Evolutionary conservation across 2,329 filamentous ascomycete genomes (phyloP).

Genomic region (Mycosphaerelloides madeirae): DNA sequence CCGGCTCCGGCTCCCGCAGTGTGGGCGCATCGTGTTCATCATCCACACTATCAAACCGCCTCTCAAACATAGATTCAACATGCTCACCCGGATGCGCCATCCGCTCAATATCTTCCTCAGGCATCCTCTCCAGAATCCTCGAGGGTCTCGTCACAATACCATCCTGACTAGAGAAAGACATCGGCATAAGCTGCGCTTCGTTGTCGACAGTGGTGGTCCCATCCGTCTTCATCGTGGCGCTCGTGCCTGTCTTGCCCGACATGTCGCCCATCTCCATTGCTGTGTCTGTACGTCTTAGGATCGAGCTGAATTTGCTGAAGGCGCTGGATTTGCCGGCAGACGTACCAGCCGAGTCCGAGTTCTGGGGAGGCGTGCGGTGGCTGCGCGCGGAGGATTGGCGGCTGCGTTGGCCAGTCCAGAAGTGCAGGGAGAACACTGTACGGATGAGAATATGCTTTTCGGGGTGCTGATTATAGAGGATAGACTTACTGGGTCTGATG

Average conservation of each 20-base stretch:
- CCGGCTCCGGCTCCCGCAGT: too few species aligned
- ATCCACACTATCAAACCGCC: not conserved
- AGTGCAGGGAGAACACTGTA: slow-evolving; percentile 23
- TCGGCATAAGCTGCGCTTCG: not conserved
- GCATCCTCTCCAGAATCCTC: too few species aligned
- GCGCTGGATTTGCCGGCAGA: slow-evolving; percentile 6
- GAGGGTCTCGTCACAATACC: too few species aligned
- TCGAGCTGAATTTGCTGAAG: slow-evolving; percentile 7
- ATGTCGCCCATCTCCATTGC: slow-evolving; percentile 2
- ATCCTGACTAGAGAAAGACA: too few species aligned
- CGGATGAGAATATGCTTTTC: too few species aligned
- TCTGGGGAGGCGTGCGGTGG: not conserved
- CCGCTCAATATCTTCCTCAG: too few species aligned
- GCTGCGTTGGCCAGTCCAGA: slow-evolving; percentile 26
- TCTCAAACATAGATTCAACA: not conserved
- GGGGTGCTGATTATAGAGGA: too few species aligned
- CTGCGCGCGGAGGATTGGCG: not conserved
- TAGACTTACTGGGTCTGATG: slow-evolving; percentile 23
- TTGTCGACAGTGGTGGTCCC: not conserved
- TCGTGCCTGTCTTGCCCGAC: slow-evolving; percentile 1
- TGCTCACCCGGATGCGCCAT: too few species aligned
- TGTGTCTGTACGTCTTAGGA: slow-evolving; percentile 4
- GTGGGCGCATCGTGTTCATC: not conserved
- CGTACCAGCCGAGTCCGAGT: not conserved
- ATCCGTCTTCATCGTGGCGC: not conserved